Conservation (phyloP, 1,284 basidiomycete genomes). For the Ustilago loliicola region DNA sequence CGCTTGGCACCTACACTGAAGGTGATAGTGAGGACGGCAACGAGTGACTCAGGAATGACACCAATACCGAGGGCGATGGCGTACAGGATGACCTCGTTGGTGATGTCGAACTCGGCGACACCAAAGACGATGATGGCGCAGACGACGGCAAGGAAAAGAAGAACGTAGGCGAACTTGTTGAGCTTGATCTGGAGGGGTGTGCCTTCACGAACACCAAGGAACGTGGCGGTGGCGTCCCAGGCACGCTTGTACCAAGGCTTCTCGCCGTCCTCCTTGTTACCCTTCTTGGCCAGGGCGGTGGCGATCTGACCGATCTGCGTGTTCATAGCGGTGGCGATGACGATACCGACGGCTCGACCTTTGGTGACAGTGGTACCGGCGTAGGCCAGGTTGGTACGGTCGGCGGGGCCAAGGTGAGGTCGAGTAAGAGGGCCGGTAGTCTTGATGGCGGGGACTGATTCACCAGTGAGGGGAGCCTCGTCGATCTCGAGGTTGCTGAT, state of each 20-base stretch:
- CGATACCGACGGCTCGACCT: slow-evolving; percentile 60
- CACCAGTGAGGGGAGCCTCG: slow-evolving; percentile 65
- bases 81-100: slow-evolving; percentile 74
- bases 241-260: slow-evolving; percentile 46
- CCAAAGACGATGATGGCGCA: slow-evolving; percentile 74
- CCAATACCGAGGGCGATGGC: slow-evolving; percentile 66
- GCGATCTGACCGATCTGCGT: slow-evolving; percentile 67
- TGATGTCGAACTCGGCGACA: slow-evolving; percentile 71
- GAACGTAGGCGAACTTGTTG: slow-evolving; percentile 77
- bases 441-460: slow-evolving; percentile 63
- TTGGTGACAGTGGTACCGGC: slow-evolving; percentile 65
- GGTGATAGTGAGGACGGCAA: slow-evolving; percentile 70
- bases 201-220: slow-evolving; percentile 73
- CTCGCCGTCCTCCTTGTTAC: slow-evolving; percentile 23
- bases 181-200: slow-evolving; percentile 78
- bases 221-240: slow-evolving; percentile 57
- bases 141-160: slow-evolving; percentile 75
- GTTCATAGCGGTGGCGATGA: slow-evolving; percentile 59
- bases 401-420: slow-evolving; percentile 53
- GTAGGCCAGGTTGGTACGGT: slow-evolving; percentile 62
- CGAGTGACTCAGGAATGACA: slow-evolving; percentile 70
- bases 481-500: slow-evolving; percentile 64
- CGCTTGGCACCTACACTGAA: slow-evolving; percentile 66
- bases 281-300: slow-evolving; percentile 52
- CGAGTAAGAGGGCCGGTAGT: slow-evolving; percentile 43